Evolutionary conservation across 345 rosid species (phyloP), one percentile per base, ranked within the genome.

Genomic region (Moricandia arvensis): DNA sequence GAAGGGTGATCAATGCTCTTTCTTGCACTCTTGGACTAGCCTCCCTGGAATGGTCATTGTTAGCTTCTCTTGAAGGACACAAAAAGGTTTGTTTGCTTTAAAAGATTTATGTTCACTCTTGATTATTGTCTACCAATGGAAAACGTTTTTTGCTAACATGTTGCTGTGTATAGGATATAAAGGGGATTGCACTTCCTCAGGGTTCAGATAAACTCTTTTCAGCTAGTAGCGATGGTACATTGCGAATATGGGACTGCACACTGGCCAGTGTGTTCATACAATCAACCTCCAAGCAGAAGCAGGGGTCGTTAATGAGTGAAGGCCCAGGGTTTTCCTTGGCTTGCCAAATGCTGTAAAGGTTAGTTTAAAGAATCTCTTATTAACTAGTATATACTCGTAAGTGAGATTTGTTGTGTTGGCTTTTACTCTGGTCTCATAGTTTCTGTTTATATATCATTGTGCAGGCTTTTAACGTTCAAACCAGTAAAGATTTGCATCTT

Each of bases 201-300:
- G 80, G 83, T 10, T 89, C 88, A 3, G 80, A 86, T 68, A 86
- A 86, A 80, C 95, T 89, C 63, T 85, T 72, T 53, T 74, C 94
- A 3, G 86, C 81, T 29, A 85, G 91, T 76, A 63, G 60, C 51
- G 91, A 86, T 72, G 88, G 90, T 66, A 72, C 78, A 0, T 76
- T 78, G 58, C 21, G 55, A 3, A 62, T 86, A 13, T 89, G 91
- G 95, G 85, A 86, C 68, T 86, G 87, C 76, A 77, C 62, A 73
- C 82, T 75, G 93, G 93, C 70, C 82, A 75, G 41, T 80, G 86
- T 65, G 66, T 63, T 8, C 53, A 72, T 1, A 70, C 65, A 17
- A 67, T 72, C 38, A 77, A 83, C 69, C 73, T 87, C 63, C 79
- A 81, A 38, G 83, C 77, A 3, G 83, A 79, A 78, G 82, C 86